These are phyloP conservation scores for Zymoseptoria pseudotritici DNA, from an alignment of 2,329 filamentous ascomycete species.

Conservation along the genomic window DNA sequence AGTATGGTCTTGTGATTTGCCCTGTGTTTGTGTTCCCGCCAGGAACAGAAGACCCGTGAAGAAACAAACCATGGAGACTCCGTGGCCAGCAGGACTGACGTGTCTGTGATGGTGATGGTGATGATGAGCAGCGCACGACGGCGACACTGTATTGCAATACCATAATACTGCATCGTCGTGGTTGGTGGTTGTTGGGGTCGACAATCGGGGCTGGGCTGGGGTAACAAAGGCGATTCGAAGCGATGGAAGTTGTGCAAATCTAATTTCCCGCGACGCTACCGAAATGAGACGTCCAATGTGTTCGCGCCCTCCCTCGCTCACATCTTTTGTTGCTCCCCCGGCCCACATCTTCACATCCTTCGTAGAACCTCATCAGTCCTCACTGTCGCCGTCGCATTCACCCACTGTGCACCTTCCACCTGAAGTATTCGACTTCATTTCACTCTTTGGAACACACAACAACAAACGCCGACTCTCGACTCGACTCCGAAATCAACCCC, in stretches of 20 bases:
- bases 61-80: neutral
- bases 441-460: constrained; percentile 16
- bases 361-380: neutral
- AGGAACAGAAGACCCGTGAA: neutral
- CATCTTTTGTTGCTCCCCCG: neutral
- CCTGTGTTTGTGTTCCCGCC: neutral
- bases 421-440: constrained; percentile 12
- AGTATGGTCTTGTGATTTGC: neutral
- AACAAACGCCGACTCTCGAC: constrained; percentile 2
- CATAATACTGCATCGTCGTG: neutral
- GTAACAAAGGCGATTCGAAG: neutral
- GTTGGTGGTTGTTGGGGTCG: neutral
- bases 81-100: neutral
- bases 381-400: neutral
- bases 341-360: neutral
- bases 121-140: neutral
- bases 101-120: neutral
- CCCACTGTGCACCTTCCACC: constrained; percentile 2
- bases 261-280: neutral
- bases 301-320: neutral
- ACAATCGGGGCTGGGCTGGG: neutral
- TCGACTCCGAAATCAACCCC: constrained; percentile 6
- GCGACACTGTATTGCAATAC: neutral
- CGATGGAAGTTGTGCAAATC: neutral
- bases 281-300: neutral